A percentile compares a stretch with the other conserved stretches of the same genome.
phyloP scores from a whole-genome alignment of 768 basidiomycete genomes.

The Boletus pseudo-olivaceus region DNA sequence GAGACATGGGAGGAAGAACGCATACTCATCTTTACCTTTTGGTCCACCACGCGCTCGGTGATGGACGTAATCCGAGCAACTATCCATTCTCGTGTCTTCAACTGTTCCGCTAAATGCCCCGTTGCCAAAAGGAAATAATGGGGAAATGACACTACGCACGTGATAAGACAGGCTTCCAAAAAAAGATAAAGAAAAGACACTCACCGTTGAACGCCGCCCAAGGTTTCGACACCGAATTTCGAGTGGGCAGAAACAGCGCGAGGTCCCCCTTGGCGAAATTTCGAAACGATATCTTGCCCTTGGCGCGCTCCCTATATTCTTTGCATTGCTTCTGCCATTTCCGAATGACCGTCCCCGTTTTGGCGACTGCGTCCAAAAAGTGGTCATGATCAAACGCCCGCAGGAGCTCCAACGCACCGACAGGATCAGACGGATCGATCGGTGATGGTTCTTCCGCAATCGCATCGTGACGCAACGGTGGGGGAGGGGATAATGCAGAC shows the following conservation, averaged over 20 bases:
- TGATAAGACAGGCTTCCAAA: background rate
- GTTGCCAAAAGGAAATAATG: slow-evolving; percentile 95
- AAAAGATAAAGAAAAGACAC: slow-evolving; percentile 17
- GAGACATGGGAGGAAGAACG: background rate
- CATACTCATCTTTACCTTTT: slow-evolving; percentile 45
- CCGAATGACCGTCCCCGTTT: slow-evolving; percentile 81
- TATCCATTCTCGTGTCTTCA: slow-evolving; percentile 92
- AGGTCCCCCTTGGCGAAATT: slow-evolving; percentile 95
- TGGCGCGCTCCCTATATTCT: slow-evolving; percentile 91
- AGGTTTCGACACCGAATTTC: slow-evolving; percentile 88
- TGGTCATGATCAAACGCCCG: slow-evolving; percentile 79
- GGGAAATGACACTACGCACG: slow-evolving; percentile 78
- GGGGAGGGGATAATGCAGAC: slow-evolving; percentile 44
- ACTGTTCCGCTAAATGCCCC: slow-evolving; percentile 80
- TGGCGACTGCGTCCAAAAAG: slow-evolving; percentile 78
- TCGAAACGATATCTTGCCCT: slow-evolving; percentile 93
- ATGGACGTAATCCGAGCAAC: slow-evolving; percentile 90
- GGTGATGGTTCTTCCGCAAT: slow-evolving; percentile 62
- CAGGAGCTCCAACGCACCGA: slow-evolving; percentile 64
- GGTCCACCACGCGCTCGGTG: slow-evolving; percentile 78
- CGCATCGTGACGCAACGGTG: slow-evolving; percentile 47
- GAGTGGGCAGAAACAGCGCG: slow-evolving; percentile 91
- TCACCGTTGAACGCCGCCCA: slow-evolving; percentile 99
- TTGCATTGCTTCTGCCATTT: slow-evolving; percentile 99
- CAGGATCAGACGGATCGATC: slow-evolving; percentile 73